phyloP scores from a whole-genome alignment of 805 yeast genomes.

The Myxozyma vanderwaltii region DNA sequence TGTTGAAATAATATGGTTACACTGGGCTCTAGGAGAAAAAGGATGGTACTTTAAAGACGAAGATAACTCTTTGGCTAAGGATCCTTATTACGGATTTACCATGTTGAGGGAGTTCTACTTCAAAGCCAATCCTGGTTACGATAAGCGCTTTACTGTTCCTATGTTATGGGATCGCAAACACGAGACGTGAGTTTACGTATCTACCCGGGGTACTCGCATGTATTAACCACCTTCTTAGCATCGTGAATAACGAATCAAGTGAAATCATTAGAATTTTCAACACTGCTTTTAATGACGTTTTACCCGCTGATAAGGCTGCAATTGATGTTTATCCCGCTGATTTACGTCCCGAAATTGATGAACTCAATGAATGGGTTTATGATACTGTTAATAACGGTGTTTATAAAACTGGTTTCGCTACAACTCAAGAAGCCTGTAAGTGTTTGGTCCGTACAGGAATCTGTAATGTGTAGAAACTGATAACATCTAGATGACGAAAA shows the following conservation, averaged over 20 bases:
- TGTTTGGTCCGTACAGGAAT: background rate
- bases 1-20: conserved; percentile 67
- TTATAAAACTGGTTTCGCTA: conserved; percentile 88
- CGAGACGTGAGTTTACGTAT: conserved; percentile 47
- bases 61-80: conserved; percentile 51
- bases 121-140: conserved; percentile 72
- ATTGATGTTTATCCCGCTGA: conserved; percentile 66
- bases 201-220: too few relatives aligned
- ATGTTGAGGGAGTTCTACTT: conserved; percentile 72
- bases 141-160: conserved; percentile 88
- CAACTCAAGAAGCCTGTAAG: conserved; percentile 72
- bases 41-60: conserved; percentile 74
- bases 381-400: conserved; percentile 88
- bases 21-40: conserved; percentile 77
- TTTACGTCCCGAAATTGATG: conserved; percentile 64
- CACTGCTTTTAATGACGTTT: conserved; percentile 59
- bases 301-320: conserved; percentile 47
- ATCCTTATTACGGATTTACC: conserved; percentile 57
- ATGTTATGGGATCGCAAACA: conserved; percentile 86
- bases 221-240: too few relatives aligned
- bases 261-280: conserved; percentile 85
- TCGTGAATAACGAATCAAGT: conserved; percentile 85
- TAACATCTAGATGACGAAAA: conserved; percentile 56
- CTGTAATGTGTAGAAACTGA: background rate
- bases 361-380: conserved; percentile 77